Conservation (phyloP, 495 filamentous ascomycete species). For the Aspergillus incahuasiensis region DNA sequence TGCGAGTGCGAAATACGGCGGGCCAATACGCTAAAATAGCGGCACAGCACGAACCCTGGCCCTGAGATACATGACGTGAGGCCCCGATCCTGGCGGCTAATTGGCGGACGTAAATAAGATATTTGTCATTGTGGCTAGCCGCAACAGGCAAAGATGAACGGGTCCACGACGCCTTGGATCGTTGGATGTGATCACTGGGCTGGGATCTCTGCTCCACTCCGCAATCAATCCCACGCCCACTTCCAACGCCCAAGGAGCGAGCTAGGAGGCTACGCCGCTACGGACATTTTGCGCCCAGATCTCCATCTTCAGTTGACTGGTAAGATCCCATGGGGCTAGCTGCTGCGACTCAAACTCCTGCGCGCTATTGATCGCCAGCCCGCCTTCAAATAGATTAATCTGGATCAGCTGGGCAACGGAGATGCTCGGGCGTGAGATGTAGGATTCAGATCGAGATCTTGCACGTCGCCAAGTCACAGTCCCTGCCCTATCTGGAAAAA, state of each 20-base stretch:
- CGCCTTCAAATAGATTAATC: neutral
- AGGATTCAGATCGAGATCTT: neutral
- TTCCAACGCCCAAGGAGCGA: neutral
- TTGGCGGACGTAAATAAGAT: conserved; percentile 25
- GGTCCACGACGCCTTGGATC: neutral
- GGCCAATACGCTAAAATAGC: conserved; percentile 7
- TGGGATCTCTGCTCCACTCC: conserved; percentile 4
- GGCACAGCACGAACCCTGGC: conserved; percentile 22
- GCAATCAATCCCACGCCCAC: too few species aligned
- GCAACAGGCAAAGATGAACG: conserved; percentile 30
- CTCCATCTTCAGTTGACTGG: conserved; percentile 14
- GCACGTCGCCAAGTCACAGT: too few species aligned
- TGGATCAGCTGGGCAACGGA: neutral
- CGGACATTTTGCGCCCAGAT: conserved; percentile 6
- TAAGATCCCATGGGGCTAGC: conserved; percentile 8
- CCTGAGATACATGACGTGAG: conserved; percentile 19
- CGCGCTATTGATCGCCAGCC: conserved; percentile 5
- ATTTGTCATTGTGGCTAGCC: conserved; percentile 37
- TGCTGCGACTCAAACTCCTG: too few species aligned
- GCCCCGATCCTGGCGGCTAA: conserved; percentile 6
- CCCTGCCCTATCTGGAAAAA: conserved; percentile 1
- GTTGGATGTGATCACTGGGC: neutral
- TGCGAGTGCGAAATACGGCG: too few species aligned
- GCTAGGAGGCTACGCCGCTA: neutral
- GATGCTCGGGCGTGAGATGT: neutral